A percentile compares a stretch with the other conserved stretches of the same genome.
phyloP scores from a whole-genome alignment of 805 yeast species.

The Yamadazyma ubonensis region DNA sequence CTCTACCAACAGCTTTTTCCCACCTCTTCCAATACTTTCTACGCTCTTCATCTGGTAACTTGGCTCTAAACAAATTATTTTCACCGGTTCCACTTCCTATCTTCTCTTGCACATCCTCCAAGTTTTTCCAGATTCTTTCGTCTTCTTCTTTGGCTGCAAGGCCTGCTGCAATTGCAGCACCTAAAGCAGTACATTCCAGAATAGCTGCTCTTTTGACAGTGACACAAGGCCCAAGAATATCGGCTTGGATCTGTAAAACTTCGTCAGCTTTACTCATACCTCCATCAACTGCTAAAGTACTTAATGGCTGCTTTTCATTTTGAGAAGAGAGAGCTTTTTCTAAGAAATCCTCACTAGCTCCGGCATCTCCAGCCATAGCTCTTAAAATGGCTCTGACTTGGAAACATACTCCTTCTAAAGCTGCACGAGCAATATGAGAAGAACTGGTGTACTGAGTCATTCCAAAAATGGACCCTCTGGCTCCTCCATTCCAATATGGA shows the following conservation, averaged over 20 bases:
- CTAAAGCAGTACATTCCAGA: conserved; percentile 91
- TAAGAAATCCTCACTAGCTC: conserved; percentile 56
- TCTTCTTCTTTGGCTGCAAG: conserved; percentile 48
- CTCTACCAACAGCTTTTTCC: conserved; percentile 82
- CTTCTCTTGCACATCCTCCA: conserved; percentile 60
- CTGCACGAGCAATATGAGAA: conserved; percentile 90
- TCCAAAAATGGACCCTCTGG: conserved; percentile 91
- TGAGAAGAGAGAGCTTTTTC: conserved; percentile 50
- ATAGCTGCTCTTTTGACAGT: conserved; percentile 77
- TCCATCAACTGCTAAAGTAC: conserved; percentile 79
- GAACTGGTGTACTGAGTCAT: conserved; percentile 91
- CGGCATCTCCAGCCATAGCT: conserved; percentile 87
- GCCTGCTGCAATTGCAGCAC: conserved; percentile 96
- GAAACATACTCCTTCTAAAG: conserved; percentile 91
- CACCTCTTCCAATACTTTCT: conserved; percentile 67
- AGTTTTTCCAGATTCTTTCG: conserved; percentile 69
- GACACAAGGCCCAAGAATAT: conserved; percentile 83
- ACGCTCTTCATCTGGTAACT: conserved; percentile 57
- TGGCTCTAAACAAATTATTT: conserved; percentile 32
- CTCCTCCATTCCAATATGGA: conserved; percentile 93
- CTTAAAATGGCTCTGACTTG: conserved; percentile 88
- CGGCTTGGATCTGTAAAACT: conserved; percentile 92
- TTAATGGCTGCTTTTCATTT: conserved; percentile 45
- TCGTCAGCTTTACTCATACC: conserved; percentile 92
- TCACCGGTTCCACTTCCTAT: conserved; percentile 33